Evolutionary conservation across 2,329 filamentous ascomycete genomes (phyloP), one percentile per base, ranked within the genome.

Genomic region (Microcyclospora pomicola): DNA sequence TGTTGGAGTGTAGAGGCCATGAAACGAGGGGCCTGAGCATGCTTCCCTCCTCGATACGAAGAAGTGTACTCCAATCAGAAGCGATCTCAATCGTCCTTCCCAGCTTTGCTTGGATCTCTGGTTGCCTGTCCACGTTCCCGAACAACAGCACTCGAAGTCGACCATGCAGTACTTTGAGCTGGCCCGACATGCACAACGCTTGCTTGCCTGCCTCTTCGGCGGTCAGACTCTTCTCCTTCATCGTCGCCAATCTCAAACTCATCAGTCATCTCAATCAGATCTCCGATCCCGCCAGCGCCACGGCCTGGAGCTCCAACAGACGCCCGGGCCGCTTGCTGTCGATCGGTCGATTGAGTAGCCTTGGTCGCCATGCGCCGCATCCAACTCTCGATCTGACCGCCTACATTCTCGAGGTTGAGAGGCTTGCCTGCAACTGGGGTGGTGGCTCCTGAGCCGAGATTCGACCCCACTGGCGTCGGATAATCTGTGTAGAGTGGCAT

Each of bases 341-440:
- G 27, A 24, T 46, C 45, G 5, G 45, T 37, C 9, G 41, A 37
- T 27, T 46, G 58, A 31, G 56, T 61, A 4, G 72, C 68, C 52
- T 78, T 79, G 5, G 71, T 67, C 42, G 85, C 84, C 29, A 93
- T 77, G 44, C 85, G 84, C 42, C 87, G 72, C 42, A 96, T 68
- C 86, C 91, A 98, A 1, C 79, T 81, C 61, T 96, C 91, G 24
- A 96, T 78, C 2, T 82, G 80, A 5, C 84, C 81, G 1, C 87
- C 86, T 9, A 93, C 79, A 45, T 87, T 82, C 51, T 94, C 86
- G 2, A 96, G 65, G 6, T 67, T 63, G 15, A 68, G 44, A 13
- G 58, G 56, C 15, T 52, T 47, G 6, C 54, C 52, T 14, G 54
- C 49, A 31, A 43, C 37, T 14, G 54, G 53, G 1, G 52, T 55